Evolutionary conservation across 192 early-diverging fungal species (phyloP), one percentile per base, ranked within the genome.

Genomic region (Haplosporangium gracile): DNA sequence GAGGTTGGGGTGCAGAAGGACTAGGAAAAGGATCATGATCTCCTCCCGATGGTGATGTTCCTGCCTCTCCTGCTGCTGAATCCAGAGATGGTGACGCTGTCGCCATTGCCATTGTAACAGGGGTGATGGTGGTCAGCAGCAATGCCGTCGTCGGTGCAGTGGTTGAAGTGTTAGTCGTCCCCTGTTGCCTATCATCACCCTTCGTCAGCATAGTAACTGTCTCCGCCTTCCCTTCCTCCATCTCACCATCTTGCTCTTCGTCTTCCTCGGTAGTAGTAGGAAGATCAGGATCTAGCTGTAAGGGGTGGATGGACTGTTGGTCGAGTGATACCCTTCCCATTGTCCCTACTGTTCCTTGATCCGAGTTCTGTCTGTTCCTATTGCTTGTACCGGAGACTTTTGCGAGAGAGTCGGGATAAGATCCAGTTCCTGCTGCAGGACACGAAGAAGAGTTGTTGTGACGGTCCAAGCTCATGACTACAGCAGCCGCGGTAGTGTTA

Each of bases 221-320:
- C n/a, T 24, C 11, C 11, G 0, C 60, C 29, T 15, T 11, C 26
- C 9, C 13, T 10, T 60, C 57, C 60, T 32, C 29, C 11, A 29
- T 24, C 29, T 65, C 60, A 15, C 10, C 29, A 65, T 29, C 26
- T 65, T 26, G 26, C 9, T 65, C 60, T 65, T 15, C 29, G 26
- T 15, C 29, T 16, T 65, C 60, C 60, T 65, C 60, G 60, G 60
- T 65, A 32, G 60, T 32, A 65, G 51, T 75, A 65, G 47, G 18
- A n/a, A 26, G 74, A 51, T 73, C 71, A 69, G 82, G 82, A 38
- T 81, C 75, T 38, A 81, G 3, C 18, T 86, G 63, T 20, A 86
- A 34, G 36, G 84, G 84, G 57, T 86, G 84, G 51, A 86, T 81
- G n/a, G 84, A 81, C 16, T 86, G 70, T 24, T 78, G 78, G 42